phyloP scores from a whole-genome alignment of 345 rosid genomes.

The Clausena lansium region DNA sequence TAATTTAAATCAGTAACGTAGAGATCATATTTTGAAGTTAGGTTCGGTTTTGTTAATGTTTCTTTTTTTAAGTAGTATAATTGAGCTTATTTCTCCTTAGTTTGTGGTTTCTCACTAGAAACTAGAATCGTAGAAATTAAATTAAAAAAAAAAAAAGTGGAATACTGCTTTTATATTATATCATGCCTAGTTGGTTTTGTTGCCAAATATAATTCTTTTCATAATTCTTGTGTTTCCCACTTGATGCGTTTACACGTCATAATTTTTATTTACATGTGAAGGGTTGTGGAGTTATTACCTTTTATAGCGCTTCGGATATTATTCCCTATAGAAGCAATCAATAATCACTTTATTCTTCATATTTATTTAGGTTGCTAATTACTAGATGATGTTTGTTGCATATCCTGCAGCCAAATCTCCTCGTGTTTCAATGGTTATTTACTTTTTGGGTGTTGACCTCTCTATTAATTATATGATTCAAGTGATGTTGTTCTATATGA shows the following conservation, averaged over 20 bases:
- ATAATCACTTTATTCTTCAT: not conserved
- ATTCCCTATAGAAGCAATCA: not conserved
- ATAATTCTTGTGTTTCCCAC: not conserved
- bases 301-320: not conserved
- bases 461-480: not conserved
- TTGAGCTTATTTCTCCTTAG: not conserved
- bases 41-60: not conserved
- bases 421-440: not conserved
- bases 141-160: not conserved
- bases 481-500: not conserved
- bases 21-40: not conserved
- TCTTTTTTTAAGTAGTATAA: not conserved
- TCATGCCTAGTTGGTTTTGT: not conserved
- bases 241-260: not conserved
- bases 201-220: not conserved
- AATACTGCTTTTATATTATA: not conserved
- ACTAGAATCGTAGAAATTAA: not conserved
- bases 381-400: not conserved
- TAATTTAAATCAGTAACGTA: not conserved
- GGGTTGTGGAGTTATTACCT: not conserved
- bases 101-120: not conserved
- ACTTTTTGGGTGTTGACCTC: not conserved
- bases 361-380: not conserved
- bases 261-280: not conserved
- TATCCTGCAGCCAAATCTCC: not conserved